These are phyloP conservation scores for Mycena sp. DNA, from an alignment of 1,284 basidiomycete genomes.

Conservation along the genomic window DNA sequence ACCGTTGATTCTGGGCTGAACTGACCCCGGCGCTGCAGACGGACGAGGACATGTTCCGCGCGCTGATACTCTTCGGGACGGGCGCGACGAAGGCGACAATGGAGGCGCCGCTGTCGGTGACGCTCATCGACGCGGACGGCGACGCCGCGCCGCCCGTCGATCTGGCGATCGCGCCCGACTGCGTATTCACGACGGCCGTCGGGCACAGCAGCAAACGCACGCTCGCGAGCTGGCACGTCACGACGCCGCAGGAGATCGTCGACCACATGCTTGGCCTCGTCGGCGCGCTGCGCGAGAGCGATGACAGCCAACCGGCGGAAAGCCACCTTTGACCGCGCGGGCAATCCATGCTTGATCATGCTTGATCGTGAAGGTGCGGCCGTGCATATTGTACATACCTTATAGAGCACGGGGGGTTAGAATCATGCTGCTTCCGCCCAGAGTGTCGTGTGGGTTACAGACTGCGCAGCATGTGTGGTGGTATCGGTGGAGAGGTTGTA, in stretches of 20 bases:
- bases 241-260: constrained; percentile 78
- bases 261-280: constrained; percentile 69
- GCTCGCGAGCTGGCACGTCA: constrained; percentile 90
- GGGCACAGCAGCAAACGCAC: constrained; percentile 89
- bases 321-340: constrained; percentile 20
- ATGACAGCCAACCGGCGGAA: too few species aligned
- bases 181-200: constrained; percentile 90
- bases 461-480: too few species aligned
- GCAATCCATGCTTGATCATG: too few species aligned
- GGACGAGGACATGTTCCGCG: constrained; percentile 97
- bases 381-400: too few species aligned
- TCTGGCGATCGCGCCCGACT: constrained; percentile 70
- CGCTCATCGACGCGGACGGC: constrained; percentile 54
- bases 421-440: too few species aligned
- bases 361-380: too few species aligned
- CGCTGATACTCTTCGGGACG: constrained; percentile 74
- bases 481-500: too few species aligned
- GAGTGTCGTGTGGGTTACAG: too few species aligned
- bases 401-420: too few species aligned
- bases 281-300: constrained; percentile 23
- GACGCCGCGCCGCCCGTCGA: constrained; percentile 57
- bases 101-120: constrained; percentile 80
- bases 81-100: constrained; percentile 60
- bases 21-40: constrained; percentile 55
- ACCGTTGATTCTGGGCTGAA: constrained; percentile 10